A percentile compares a stretch with the other conserved stretches of the same genome.
Conservation (phyloP, 768 basidiomycete genomes). For the Termitomyces sp. region DNA sequence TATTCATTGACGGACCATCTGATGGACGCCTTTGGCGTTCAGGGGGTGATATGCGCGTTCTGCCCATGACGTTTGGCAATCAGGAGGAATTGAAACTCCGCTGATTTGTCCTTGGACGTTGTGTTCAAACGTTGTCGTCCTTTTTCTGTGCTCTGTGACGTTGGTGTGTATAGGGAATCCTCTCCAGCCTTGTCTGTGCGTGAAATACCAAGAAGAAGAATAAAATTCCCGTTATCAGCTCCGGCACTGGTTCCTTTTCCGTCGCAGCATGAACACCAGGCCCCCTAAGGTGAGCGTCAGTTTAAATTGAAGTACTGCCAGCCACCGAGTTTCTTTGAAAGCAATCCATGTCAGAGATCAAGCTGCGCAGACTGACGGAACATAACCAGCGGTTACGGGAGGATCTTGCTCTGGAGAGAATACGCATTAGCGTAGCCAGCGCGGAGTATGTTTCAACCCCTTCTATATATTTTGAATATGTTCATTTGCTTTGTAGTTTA, state of each 20-base stretch:
- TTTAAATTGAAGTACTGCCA: constrained; percentile 3
- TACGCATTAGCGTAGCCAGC: constrained; percentile 88
- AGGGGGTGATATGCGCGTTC: constrained; percentile 6
- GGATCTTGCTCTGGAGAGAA: constrained; percentile 84
- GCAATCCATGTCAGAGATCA: constrained; percentile 98
- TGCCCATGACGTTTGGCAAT: constrained; percentile 10
- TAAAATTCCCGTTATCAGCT: constrained; percentile 6
- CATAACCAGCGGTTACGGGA: constrained; percentile 90
- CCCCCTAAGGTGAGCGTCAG: constrained; percentile 55
- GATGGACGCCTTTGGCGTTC: constrained; percentile 1
- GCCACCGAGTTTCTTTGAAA: constrained; percentile 17
- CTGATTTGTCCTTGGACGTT: constrained; percentile 19
- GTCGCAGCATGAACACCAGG: constrained; percentile 58
- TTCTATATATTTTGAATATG: background rate
- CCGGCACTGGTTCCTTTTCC: constrained; percentile 14
- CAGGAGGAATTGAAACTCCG: constrained; percentile 37
- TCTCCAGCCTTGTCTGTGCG: background rate
- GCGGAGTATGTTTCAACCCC: constrained; percentile 56
- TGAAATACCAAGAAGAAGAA: background rate
- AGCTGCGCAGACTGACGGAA: constrained; percentile 88
- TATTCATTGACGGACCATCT: background rate
- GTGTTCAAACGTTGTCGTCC: constrained; percentile 8
- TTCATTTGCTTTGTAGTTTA: constrained; percentile 44
- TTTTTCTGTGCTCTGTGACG: constrained; percentile 10
- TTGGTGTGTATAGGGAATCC: constrained; percentile 5